Percentiles rank a stretch among this genome's conserved stretches.
Evolutionary conservation across 1,284 basidiomycete species (phyloP).

Genomic region (Leccinum glutinopallens): DNA sequence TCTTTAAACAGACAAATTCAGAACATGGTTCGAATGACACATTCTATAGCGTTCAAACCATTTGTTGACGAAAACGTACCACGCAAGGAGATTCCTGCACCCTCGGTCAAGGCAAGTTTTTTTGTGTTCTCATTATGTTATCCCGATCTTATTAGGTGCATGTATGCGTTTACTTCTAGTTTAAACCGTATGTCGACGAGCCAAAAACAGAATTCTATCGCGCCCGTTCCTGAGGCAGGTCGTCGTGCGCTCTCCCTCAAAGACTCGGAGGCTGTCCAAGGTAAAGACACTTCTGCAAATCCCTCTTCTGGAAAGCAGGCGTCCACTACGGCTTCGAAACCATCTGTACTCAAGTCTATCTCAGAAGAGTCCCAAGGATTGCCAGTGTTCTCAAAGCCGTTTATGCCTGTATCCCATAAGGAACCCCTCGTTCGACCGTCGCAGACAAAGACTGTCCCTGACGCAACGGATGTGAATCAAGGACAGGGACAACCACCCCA

Average conservation of each 20-base stretch:
- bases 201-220: slow-evolving; percentile 27
- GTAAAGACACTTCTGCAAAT: slow-evolving; percentile 33
- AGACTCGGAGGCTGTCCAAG: slow-evolving; percentile 27
- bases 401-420: slow-evolving; percentile 55
- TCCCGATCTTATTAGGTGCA: background rate
- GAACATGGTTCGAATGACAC: background rate
- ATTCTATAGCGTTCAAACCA: slow-evolving; percentile 49
- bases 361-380: slow-evolving; percentile 37
- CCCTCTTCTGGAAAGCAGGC: slow-evolving; percentile 22
- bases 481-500: slow-evolving; percentile 25
- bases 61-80: slow-evolving; percentile 62
- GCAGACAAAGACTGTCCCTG: slow-evolving; percentile 27
- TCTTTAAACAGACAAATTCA: slow-evolving; percentile 19
- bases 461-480: slow-evolving; percentile 18
- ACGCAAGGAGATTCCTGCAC: slow-evolving; percentile 49
- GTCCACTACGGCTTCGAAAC: slow-evolving; percentile 22
- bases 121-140: background rate
- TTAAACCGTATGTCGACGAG: slow-evolving; percentile 52
- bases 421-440: slow-evolving; percentile 35
- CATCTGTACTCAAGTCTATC: slow-evolving; percentile 36
- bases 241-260: slow-evolving; percentile 44
- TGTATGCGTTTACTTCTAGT: slow-evolving; percentile 33
- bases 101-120: slow-evolving; percentile 48
- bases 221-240: slow-evolving; percentile 32
- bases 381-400: slow-evolving; percentile 59